Evolutionary conservation across 306 rosid genomes (phyloP).

Genomic region (Corylus americana): DNA sequence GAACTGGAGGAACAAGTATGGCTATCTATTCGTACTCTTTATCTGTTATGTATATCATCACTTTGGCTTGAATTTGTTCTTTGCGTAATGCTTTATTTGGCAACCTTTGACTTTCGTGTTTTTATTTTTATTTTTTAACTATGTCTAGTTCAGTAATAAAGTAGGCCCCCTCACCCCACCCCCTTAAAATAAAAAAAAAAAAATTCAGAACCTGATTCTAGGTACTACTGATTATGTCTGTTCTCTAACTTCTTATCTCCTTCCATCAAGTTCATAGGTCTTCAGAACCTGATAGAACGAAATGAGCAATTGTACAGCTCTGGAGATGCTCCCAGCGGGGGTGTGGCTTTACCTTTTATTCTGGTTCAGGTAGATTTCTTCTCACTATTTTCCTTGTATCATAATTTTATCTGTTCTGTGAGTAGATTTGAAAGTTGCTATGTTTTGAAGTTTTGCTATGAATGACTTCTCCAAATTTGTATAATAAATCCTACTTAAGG

Average conservation of each 20-base stretch:
- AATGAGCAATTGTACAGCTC: conserved; percentile 82
- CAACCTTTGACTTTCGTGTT: not conserved
- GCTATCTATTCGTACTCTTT: conserved; percentile 12
- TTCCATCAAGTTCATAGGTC: conserved; percentile 71
- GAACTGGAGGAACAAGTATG: conserved; percentile 95
- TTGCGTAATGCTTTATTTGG: not conserved
- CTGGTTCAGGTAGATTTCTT: conserved; percentile 78
- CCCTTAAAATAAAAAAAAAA: not conserved
- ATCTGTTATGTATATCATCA: conserved; percentile 9
- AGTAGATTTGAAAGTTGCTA: not conserved
- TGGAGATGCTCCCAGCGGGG: conserved; percentile 88
- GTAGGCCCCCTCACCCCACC: too few relatives aligned
- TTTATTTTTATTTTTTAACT: not conserved
- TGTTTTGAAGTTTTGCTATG: not conserved
- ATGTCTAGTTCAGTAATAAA: not conserved
- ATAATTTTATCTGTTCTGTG: conserved; percentile 4
- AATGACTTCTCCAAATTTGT: not conserved
- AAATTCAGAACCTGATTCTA: not conserved
- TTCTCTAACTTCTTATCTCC: conserved; percentile 39
- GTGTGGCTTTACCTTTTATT: conserved; percentile 95
- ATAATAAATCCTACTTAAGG: not conserved
- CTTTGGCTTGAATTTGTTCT: conserved; percentile 11
- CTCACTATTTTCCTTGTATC: conserved; percentile 18
- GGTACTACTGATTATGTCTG: conserved; percentile 13
- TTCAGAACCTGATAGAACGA: conserved; percentile 85